phyloP scores from a whole-genome alignment of 208 protist genomes.

The Leishmania turanica region DNA sequence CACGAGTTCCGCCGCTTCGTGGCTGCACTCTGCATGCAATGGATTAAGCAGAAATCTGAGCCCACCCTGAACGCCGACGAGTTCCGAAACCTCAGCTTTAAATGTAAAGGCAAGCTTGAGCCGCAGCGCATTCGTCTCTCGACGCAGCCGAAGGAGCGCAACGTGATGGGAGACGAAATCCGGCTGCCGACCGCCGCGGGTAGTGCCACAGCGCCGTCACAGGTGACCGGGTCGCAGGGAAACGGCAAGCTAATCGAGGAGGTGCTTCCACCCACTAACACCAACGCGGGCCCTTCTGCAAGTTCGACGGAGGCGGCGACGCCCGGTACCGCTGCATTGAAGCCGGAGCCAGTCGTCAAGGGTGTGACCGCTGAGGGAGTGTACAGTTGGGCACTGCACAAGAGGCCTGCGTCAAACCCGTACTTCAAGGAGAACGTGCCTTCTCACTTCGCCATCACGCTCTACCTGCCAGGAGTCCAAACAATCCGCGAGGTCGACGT shows the following conservation, averaged over 20 bases:
- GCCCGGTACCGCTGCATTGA: neutral
- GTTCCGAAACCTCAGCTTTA: slow-evolving; percentile 89
- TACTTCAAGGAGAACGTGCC: slow-evolving; percentile 86
- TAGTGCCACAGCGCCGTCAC: slow-evolving; percentile 47
- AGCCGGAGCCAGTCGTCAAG: slow-evolving; percentile 26
- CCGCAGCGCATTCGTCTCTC: slow-evolving; percentile 88
- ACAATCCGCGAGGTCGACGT: slow-evolving; percentile 87
- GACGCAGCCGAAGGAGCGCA: slow-evolving; percentile 38
- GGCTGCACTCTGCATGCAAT: slow-evolving; percentile 87
- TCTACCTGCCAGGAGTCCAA: slow-evolving; percentile 73
- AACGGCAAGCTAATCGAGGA: slow-evolving; percentile 72
- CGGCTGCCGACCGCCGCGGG: slow-evolving; percentile 49
- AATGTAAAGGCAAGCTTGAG: slow-evolving; percentile 82
- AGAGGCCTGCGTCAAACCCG: slow-evolving; percentile 61
- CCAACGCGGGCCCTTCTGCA: neutral
- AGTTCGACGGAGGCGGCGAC: neutral
- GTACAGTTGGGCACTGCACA: slow-evolving; percentile 85
- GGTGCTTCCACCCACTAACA: slow-evolving; percentile 10
- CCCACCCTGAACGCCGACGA: slow-evolving; percentile 89
- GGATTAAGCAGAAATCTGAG: slow-evolving; percentile 91
- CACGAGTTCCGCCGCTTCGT: slow-evolving; percentile 89
- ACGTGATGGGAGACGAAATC: slow-evolving; percentile 90
- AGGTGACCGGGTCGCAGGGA: slow-evolving; percentile 43
- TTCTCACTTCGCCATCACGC: slow-evolving; percentile 48
- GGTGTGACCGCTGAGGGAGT: slow-evolving; percentile 43